These are phyloP conservation scores for Plasmodium inui DNA, from an alignment of 169 alveolate species.

Conservation along the genomic window DNA sequence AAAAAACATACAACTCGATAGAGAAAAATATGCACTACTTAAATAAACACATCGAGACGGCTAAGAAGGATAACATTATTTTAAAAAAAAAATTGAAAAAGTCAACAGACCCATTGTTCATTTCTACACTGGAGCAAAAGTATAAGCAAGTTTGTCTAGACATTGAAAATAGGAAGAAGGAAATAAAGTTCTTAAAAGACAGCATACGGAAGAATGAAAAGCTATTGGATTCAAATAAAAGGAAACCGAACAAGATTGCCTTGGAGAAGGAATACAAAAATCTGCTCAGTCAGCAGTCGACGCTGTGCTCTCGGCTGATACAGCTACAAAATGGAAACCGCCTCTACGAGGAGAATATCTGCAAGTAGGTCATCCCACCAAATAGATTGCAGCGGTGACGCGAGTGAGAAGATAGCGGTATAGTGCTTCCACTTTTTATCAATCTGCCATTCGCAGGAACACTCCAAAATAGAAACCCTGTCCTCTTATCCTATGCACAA, in stretches of 20 bases:
- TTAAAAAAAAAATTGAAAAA: constrained; percentile 50
- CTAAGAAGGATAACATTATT: constrained; percentile 43
- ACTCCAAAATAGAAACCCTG: too few relatives aligned
- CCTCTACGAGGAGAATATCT: constrained; percentile 40
- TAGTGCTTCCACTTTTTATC: too few relatives aligned
- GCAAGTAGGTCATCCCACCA: not conserved
- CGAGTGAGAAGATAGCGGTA: too few relatives aligned
- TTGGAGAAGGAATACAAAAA: constrained; percentile 56
- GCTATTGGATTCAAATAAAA: constrained; percentile 53
- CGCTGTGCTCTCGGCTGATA: constrained; percentile 33
- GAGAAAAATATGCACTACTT: constrained; percentile 52
- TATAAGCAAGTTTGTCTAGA: constrained; percentile 47
- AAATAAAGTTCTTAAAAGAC: constrained; percentile 55
- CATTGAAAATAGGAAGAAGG: constrained; percentile 40
- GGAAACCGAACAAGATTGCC: constrained; percentile 39
- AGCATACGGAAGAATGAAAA: constrained; percentile 65
- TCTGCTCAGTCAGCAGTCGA: constrained; percentile 36
- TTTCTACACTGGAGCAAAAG: constrained; percentile 51
- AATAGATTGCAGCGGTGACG: not conserved
- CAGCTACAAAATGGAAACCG: constrained; percentile 33
- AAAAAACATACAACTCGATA: constrained; percentile 49
- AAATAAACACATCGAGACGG: constrained; percentile 59
- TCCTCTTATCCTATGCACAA: too few relatives aligned
- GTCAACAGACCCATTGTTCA: constrained; percentile 44
- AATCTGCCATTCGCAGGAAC: too few relatives aligned